Percentiles rank a stretch among this genome's conserved stretches.
Conservation (phyloP, 495 filamentous ascomycete genomes). For the Talaromyces nanjingensis region DNA sequence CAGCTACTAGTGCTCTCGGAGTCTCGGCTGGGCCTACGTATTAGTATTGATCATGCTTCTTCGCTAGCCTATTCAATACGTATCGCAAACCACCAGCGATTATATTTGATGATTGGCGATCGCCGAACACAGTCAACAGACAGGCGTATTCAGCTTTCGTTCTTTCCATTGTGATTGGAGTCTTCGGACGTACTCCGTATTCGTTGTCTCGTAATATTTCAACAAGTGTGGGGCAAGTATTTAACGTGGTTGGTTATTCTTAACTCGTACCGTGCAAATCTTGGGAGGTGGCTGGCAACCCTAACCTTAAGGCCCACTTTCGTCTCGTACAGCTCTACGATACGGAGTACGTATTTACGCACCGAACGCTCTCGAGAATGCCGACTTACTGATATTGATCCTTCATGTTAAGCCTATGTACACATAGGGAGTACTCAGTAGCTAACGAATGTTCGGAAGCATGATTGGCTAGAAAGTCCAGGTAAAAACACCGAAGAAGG, state of each 20-base stretch:
- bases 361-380: not conserved
- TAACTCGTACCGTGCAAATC: not conserved
- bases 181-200: not conserved
- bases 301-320: not conserved
- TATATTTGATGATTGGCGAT: not conserved
- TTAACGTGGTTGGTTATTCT: not conserved
- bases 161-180: not conserved
- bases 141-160: not conserved
- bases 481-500: not conserved
- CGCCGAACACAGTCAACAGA: not conserved
- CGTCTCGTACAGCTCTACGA: not conserved
- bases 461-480: not conserved
- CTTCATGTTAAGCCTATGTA: not conserved
- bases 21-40: not conserved
- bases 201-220: not conserved
- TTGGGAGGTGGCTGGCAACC: slow-evolving; percentile 5
- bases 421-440: not conserved
- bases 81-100: not conserved
- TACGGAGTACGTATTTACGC: not conserved
- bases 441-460: not conserved
- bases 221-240: not conserved
- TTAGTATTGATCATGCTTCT: not conserved
- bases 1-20: not conserved
- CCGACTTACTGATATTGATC: not conserved
- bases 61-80: not conserved